Percentiles rank a stretch among this genome's conserved stretches.
phyloP scores from a whole-genome alignment of 495 filamentous ascomycete species.

The Pseudevernia furfuracea region DNA sequence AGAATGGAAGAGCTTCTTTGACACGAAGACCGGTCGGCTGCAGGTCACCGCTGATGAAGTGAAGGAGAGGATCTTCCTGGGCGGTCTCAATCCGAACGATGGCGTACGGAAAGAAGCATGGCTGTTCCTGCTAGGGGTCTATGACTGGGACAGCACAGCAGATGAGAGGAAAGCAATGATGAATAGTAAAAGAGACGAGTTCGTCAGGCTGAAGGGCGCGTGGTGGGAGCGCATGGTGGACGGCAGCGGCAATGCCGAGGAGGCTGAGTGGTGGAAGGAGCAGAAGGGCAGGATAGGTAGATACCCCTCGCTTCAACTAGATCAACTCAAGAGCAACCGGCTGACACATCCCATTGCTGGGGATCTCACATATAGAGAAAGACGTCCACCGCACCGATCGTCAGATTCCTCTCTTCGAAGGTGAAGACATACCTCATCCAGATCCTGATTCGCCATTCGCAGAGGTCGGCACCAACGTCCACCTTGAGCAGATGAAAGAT shows the following conservation, averaged over 20 bases:
- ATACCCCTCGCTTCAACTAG: slow-evolving; percentile 19
- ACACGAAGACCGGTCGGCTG: slow-evolving; percentile 61
- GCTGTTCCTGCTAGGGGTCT: slow-evolving; percentile 86
- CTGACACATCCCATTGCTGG: slow-evolving; percentile 42
- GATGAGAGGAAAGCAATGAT: slow-evolving; percentile 74
- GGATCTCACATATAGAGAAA: slow-evolving; percentile 63
- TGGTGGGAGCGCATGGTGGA: slow-evolving; percentile 97
- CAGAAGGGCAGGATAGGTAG: slow-evolving; percentile 89
- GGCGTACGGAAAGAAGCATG: slow-evolving; percentile 93
- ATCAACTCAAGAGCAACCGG: slow-evolving; percentile 7
- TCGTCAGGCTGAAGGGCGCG: slow-evolving; percentile 82
- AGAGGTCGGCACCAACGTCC: slow-evolving; percentile 85
- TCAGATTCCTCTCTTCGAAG: slow-evolving; percentile 83
- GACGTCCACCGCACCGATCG: slow-evolving; percentile 97
- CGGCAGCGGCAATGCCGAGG: slow-evolving; percentile 61
- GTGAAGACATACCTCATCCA: slow-evolving; percentile 96
- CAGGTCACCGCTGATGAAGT: slow-evolving; percentile 80
- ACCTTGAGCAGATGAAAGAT: slow-evolving; percentile 97
- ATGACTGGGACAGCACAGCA: slow-evolving; percentile 77
- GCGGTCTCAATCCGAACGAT: slow-evolving; percentile 80
- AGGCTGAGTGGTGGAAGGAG: slow-evolving; percentile 92
- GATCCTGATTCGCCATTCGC: slow-evolving; percentile 95
- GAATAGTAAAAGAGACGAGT: slow-evolving; percentile 84
- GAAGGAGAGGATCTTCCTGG: slow-evolving; percentile 93
- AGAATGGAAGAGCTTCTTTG: slow-evolving; percentile 87